A percentile compares a stretch with the other conserved stretches of the same genome.
Conservation (phyloP, 345 rosid genomes). For the Syzygium jambos region DNA sequence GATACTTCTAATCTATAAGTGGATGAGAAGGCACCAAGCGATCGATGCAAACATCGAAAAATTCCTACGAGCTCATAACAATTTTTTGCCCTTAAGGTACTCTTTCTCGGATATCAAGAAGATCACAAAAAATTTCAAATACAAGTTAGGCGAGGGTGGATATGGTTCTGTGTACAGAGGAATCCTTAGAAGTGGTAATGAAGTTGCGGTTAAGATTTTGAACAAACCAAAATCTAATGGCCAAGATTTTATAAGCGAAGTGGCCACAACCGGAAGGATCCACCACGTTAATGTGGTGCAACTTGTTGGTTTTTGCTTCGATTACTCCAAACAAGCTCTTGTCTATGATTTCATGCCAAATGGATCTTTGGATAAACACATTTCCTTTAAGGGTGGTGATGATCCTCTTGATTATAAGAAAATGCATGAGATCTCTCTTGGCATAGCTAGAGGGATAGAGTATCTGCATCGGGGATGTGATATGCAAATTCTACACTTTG, state of each 20-base stretch:
- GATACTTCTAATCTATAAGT: neutral
- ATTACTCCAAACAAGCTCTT: neutral
- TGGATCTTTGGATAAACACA: neutral
- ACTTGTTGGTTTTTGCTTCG: neutral
- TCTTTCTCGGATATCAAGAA: neutral
- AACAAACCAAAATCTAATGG: neutral
- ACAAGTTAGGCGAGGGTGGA: neutral
- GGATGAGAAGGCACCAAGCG: neutral
- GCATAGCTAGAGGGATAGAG: neutral
- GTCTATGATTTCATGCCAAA: neutral
- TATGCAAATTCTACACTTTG: neutral
- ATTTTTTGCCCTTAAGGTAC: neutral
- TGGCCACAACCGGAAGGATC: neutral
- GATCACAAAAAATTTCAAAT: neutral
- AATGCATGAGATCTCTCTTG: neutral
- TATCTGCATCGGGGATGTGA: neutral
- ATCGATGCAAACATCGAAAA: no score
- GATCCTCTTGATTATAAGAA: neutral
- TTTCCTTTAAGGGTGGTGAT: neutral
- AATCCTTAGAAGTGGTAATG: neutral
- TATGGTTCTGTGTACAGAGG: neutral
- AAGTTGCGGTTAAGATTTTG: neutral
- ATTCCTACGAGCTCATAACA: neutral
- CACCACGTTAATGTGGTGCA: neutral
- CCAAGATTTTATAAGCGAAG: neutral